A percentile compares a stretch with the other conserved stretches of the same genome.
phyloP scores from a whole-genome alignment of 148 eudicot species.

The Cornus kousa region DNA sequence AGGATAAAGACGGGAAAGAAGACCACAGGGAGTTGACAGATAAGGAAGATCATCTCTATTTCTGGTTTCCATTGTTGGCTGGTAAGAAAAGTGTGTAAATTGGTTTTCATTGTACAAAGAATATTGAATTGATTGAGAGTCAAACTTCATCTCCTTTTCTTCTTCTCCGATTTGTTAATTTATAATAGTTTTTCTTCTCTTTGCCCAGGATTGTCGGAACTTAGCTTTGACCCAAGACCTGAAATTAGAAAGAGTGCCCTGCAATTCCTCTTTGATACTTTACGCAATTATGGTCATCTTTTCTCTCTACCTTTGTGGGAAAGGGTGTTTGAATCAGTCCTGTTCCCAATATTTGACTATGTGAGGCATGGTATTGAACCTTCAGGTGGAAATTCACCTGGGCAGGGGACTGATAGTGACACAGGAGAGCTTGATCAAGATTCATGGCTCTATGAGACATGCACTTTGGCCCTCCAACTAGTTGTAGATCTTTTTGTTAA shows the following conservation, averaged over 20 bases:
- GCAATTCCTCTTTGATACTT: conserved; percentile 85
- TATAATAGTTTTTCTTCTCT: not conserved
- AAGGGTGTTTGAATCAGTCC: conserved; percentile 89
- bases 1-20: conserved; percentile 52
- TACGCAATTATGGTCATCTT: conserved; percentile 87
- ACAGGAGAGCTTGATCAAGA: conserved; percentile 80
- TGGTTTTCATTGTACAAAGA: not conserved
- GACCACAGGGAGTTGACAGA: conserved; percentile 60
- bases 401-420: conserved; percentile 43
- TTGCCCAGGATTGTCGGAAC: conserved; percentile 83
- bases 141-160: not conserved
- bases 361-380: conserved; percentile 91
- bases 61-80: conserved; percentile 98
- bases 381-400: conserved; percentile 48
- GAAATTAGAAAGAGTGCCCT: conserved; percentile 92
- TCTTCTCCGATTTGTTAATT: not conserved
- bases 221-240: conserved; percentile 97
- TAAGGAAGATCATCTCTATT: conserved; percentile 87
- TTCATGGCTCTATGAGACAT: conserved; percentile 98
- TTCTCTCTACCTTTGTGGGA: conserved; percentile 95
- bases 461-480: conserved; percentile 89
- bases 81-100: conserved; percentile 47
- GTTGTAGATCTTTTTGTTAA: conserved; percentile 94
- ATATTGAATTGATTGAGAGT: not conserved
- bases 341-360: conserved; percentile 95